A percentile compares a stretch with the other conserved stretches of the same genome.
phyloP scores from a whole-genome alignment of 352 stramenopile species.

The Globisporangium nunn region DNA sequence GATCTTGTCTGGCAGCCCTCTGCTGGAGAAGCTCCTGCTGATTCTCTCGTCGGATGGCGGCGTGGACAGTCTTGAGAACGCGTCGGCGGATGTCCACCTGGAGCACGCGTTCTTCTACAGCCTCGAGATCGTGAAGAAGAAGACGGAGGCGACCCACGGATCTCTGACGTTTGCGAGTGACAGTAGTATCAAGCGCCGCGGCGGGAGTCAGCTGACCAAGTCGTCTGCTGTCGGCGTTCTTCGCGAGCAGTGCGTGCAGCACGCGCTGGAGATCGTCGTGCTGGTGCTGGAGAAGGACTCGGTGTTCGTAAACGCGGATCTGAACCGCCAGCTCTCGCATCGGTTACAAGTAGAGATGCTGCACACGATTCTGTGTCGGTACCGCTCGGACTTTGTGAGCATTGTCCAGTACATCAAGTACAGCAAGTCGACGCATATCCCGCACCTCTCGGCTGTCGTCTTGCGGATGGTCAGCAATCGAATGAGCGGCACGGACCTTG shows the following conservation, averaged over 20 bases:
- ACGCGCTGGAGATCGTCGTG: conserved; percentile 72
- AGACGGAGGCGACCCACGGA: conserved; percentile 59
- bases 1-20: conserved; percentile 53
- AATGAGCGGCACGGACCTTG: conserved; percentile 48
- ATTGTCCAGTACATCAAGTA: conserved; percentile 85
- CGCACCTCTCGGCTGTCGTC: conserved; percentile 61
- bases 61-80: conserved; percentile 67
- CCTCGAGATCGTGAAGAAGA: conserved; percentile 68
- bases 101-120: conserved; percentile 83
- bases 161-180: conserved; percentile 62
- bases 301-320: conserved; percentile 53
- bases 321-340: conserved; percentile 48
- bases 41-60: conserved; percentile 66
- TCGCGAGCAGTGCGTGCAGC: conserved; percentile 64
- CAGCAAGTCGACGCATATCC: conserved; percentile 64
- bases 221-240: conserved; percentile 36
- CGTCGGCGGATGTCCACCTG: conserved; percentile 60
- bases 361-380: conserved; percentile 64
- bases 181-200: conserved; percentile 29
- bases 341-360: conserved; percentile 71
- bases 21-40: conserved; percentile 63
- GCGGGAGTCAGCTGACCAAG: conserved; percentile 44
- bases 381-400: conserved; percentile 67
- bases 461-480: conserved; percentile 61
- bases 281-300: conserved; percentile 66